Base-by-base conservation (phyloP, 1,284 basidiomycete species). In the Schizopora paradoxa region DNA sequence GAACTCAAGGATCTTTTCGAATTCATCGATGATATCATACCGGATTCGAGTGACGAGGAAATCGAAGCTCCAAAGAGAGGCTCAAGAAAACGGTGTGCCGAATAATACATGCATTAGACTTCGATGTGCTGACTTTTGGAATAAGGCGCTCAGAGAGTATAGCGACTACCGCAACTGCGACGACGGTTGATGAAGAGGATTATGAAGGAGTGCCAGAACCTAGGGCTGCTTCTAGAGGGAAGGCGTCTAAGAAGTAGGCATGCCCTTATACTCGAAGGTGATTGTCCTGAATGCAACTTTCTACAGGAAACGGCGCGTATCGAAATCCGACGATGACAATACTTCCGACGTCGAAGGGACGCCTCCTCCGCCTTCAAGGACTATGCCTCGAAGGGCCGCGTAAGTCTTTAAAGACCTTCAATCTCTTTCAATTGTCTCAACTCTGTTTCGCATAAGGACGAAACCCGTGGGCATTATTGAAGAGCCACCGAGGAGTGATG, bases 1-100 rank as follows among this genome's bases (percentile, higher is more conserved):
- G 69, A 77, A 31, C 68, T 85, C 26, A 70, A 77, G 33, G 72
- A 74, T 0, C 56, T 84, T n/a, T 86, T 86, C 54, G 69, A 74
- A 37, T 82, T 82, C 57, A 56, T 87, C 57, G 84, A 87, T 52
- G 74, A 77, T 13, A 61, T 71, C 41, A 58, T 65, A 14, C 66
- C 69, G 3, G 56, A 64, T n/a, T 63, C 59, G 16, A 79, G 79
- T 6, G 75, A 69, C 2, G 78, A 83, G 19, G 64, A 67, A 29
- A 72, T 73, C 21, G 55, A 63, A 5, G 68, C n/a, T n/a, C 44
- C 44, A 52, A 74, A 68, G 52, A 66, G 69, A 36, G 61, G 60
- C 2, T 64, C 54, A 6, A 54, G 58, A 41, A 68, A 67, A 43
- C 57, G 65, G 61, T 64, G 37, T 18, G 61, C 39, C 3, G 1